Evolutionary conservation across 75 land plant genomes (phyloP).

Genomic region (Picea glauca): DNA sequence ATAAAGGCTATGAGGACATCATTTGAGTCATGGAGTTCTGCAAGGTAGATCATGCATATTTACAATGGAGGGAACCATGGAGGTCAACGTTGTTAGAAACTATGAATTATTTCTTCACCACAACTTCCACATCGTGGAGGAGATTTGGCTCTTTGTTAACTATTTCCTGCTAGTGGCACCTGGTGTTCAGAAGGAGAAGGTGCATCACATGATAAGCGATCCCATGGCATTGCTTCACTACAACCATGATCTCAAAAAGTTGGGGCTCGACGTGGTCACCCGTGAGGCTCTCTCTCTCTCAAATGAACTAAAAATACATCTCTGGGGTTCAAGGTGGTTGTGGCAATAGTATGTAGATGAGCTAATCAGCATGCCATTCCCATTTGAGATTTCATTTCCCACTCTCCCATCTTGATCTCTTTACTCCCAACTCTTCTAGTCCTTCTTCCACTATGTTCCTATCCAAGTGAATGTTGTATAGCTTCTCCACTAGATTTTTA

Average conservation of each 20-base stretch:
- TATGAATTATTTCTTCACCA: conserved; percentile 79
- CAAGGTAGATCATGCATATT: conserved; percentile 60
- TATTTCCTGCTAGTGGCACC: conserved; percentile 72
- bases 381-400: too few species aligned
- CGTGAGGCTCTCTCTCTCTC: too few species aligned
- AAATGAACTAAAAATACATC: too few species aligned
- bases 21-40: conserved; percentile 74
- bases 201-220: conserved; percentile 53
- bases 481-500: too few species aligned
- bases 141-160: conserved; percentile 65
- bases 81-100: conserved; percentile 65
- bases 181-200: conserved; percentile 44
- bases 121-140: conserved; percentile 68
- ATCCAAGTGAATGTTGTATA: too few species aligned
- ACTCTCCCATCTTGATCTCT: too few species aligned
- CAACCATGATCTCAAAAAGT: conserved; percentile 43
- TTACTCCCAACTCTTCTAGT: too few species aligned
- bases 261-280: conserved; percentile 30
- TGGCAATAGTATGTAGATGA: too few species aligned
- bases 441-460: too few species aligned
- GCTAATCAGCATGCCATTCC: too few species aligned
- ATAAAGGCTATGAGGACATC: conserved; percentile 68
- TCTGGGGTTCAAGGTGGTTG: too few species aligned
- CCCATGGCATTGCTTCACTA: conserved; percentile 69
- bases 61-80: conserved; percentile 70